Conservation (phyloP, 2,329 filamentous ascomycete species). For the Penicillium rolfsii region DNA sequence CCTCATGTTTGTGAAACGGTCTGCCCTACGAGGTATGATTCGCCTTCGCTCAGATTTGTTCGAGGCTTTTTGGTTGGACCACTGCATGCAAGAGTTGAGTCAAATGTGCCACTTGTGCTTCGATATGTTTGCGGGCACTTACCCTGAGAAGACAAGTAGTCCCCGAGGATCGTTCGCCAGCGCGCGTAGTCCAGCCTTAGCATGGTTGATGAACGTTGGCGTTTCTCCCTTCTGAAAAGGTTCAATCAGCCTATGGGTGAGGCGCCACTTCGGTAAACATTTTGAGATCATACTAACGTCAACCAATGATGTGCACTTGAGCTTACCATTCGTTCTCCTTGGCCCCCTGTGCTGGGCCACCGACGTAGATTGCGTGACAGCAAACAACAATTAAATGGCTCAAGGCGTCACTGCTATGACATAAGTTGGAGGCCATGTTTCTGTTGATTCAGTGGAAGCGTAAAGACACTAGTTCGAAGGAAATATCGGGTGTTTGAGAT, state of each 20-base stretch:
- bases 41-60: constrained; percentile 62
- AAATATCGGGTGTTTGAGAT: neutral
- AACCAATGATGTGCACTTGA: neutral
- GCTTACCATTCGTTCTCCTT: constrained; percentile 64
- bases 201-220: constrained; percentile 76
- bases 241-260: constrained; percentile 64
- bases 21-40: constrained; percentile 60
- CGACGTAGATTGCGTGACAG: constrained; percentile 79
- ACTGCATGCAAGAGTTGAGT: constrained; percentile 44
- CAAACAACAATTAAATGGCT: constrained; percentile 75
- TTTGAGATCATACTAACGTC: neutral
- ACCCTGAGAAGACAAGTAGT: constrained; percentile 75
- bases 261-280: neutral
- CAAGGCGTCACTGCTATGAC: neutral
- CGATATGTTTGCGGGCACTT: constrained; percentile 29
- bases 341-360: constrained; percentile 57
- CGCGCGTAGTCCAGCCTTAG: constrained; percentile 63
- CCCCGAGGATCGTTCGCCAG: constrained; percentile 54
- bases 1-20: neutral
- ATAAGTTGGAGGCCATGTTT: neutral
- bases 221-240: constrained; percentile 78
- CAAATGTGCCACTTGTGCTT: neutral
- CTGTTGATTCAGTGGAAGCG: neutral
- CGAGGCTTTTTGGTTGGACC: constrained; percentile 63
- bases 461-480: neutral